Base-by-base conservation (phyloP, 208 protist genomes). In the Crithidia thermophila region DNA sequence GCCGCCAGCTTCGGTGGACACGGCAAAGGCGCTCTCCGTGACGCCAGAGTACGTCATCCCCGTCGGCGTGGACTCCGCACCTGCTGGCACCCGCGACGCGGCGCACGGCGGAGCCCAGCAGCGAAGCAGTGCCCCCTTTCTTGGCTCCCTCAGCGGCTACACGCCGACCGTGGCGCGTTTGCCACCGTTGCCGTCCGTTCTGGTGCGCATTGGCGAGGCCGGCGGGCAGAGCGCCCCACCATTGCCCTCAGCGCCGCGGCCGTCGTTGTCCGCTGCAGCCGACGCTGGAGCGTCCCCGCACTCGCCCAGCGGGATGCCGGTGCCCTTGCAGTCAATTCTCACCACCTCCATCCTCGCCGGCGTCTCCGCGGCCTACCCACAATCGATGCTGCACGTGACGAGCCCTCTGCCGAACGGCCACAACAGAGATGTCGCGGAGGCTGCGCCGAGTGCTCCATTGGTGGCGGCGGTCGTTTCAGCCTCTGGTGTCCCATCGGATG, bases 311-410 rank as follows among this genome's bases (percentile, higher is more conserved):
- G 36, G 9, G 3, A 37, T 34, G 66, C 66, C 66, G 16, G 25
- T 63, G 11, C 47, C 56, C 6, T 30, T 65, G 27, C 55, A 72
- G 47, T 72, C 56, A 3, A 65, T 72, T 30, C 49, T 72, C 33
- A 71, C 52, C 20, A 71, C 64, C 28, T 71, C 64, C 34, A 30
- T 71, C 7, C 64, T 71, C 21, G n/a, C 52, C 33, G 45, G 64
- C 11, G 42, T 30, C 5, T 56, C 31, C 16, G 5, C 34, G 8
- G 59, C 57, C 18, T 62, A 62, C 18, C 57, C 57, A 30, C 3
- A 39, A 30, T 27, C 14, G 39, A 27, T 51, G n/a, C 5, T 62
- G 42, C 57, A 39, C 57, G 31, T 51, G 7, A 11, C 42, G 8
- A 42, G 42, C 30, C 49, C 42, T 42, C n/a, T 30, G 16, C 52